Evolutionary conservation across 441 rosid genomes (phyloP).

Genomic region (Arabidopsis lyrata): DNA sequence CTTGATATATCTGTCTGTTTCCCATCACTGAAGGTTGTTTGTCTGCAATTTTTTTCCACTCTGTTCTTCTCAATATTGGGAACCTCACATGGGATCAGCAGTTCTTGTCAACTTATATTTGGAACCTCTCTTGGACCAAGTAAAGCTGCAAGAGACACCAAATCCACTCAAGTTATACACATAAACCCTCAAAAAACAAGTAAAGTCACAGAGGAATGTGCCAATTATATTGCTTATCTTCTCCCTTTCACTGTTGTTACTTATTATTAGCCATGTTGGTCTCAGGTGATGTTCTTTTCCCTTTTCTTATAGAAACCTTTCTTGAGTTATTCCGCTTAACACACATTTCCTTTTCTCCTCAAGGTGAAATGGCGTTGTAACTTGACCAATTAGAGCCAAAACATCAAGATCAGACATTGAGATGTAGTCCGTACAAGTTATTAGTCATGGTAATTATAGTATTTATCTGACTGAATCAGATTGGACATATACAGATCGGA

Average conservation of each 20-base stretch:
- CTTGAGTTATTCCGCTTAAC: slow-evolving; percentile 60
- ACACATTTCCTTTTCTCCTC: slow-evolving; percentile 68
- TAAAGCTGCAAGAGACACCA: slow-evolving; percentile 48
- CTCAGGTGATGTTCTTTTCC: slow-evolving; percentile 46
- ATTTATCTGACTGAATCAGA: too few species aligned
- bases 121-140: slow-evolving; percentile 58
- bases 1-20: slow-evolving; percentile 48
- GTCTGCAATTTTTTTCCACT: slow-evolving; percentile 59
- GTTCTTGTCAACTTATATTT: slow-evolving; percentile 60
- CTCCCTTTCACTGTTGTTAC: slow-evolving; percentile 58
- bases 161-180: neutral
- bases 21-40: slow-evolving; percentile 23
- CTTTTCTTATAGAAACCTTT: slow-evolving; percentile 62
- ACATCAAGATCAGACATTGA: neutral
- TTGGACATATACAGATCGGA: too few species aligned
- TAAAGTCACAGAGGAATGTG: neutral
- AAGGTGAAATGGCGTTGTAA: slow-evolving; percentile 56
- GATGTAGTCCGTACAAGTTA: neutral
- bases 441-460: neutral
- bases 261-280: slow-evolving; percentile 47
- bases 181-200: neutral
- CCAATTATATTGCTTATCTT: slow-evolving; percentile 45
- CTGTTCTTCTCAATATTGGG: slow-evolving; percentile 58
- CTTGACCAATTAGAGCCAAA: slow-evolving; percentile 41
- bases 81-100: slow-evolving; percentile 71